Conservation (phyloP, 2,329 filamentous ascomycete genomes). For the Trichothecium sympodiale region DNA sequence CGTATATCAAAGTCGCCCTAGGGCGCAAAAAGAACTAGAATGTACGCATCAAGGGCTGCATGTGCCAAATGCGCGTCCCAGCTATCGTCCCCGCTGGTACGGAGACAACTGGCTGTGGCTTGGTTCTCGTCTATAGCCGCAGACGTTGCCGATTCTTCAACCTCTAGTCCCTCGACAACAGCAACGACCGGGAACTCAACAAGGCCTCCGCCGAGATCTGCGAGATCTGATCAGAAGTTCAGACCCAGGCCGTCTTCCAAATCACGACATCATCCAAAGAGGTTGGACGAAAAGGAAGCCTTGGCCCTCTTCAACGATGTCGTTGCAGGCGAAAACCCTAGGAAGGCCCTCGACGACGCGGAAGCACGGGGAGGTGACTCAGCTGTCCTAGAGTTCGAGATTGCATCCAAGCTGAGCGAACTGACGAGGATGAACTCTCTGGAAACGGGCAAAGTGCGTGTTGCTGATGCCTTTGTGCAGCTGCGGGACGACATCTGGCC, state of each 20-base stretch:
- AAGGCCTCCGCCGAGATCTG: background rate
- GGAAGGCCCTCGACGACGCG: no score
- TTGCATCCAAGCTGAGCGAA: slow-evolving; percentile 17
- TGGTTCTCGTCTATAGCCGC: background rate
- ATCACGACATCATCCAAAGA: background rate
- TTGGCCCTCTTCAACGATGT: slow-evolving; percentile 24
- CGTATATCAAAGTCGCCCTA: no score
- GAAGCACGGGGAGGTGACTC: background rate
- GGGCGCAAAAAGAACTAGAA: slow-evolving; percentile 8
- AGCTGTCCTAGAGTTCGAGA: slow-evolving; percentile 15
- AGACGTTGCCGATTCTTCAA: background rate
- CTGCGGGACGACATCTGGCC: slow-evolving; percentile 16
- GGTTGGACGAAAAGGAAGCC: slow-evolving; percentile 6
- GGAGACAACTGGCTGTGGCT: no score
- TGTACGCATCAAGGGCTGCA: slow-evolving; percentile 22
- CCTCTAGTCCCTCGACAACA: background rate
- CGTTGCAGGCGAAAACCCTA: no score
- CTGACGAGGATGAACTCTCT: slow-evolving; percentile 16
- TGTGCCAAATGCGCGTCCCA: slow-evolving; percentile 23
- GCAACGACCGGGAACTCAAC: background rate
- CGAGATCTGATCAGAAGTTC: background rate
- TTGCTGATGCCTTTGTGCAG: no score
- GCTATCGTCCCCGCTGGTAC: background rate
- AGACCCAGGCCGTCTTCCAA: background rate
- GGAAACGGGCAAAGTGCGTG: slow-evolving; percentile 1